Conservation (phyloP, 306 rosid species). For the Hylodesmum podocarpum region DNA sequence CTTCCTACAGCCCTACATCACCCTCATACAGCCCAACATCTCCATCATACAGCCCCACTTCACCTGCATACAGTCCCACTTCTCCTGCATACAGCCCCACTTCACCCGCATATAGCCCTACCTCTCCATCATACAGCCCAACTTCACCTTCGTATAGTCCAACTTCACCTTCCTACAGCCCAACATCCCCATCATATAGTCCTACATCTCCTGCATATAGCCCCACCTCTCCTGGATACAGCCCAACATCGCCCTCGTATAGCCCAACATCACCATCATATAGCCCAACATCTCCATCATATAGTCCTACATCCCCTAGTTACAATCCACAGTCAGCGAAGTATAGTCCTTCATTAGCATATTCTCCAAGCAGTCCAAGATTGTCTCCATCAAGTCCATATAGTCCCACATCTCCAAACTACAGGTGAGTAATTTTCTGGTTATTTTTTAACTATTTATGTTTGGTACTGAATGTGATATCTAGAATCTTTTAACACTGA, state of each 20-base stretch:
- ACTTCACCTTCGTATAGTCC: slow-evolving; percentile 84
- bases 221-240: slow-evolving; percentile 79
- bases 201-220: slow-evolving; percentile 88
- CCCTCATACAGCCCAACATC: slow-evolving; percentile 76
- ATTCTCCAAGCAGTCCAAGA: slow-evolving; percentile 97
- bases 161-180: slow-evolving; percentile 80
- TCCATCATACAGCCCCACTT: slow-evolving; percentile 64
- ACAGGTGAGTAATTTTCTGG: slow-evolving; percentile 56
- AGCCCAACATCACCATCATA: slow-evolving; percentile 93
- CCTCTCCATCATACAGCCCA: slow-evolving; percentile 82
- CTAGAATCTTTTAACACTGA: not conserved
- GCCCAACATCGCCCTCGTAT: slow-evolving; percentile 80
- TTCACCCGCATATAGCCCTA: slow-evolving; percentile 63
- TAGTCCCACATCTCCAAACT: slow-evolving; percentile 94
- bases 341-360: slow-evolving; percentile 92
- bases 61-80: slow-evolving; percentile 81
- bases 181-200: slow-evolving; percentile 80
- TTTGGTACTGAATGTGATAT: not conserved
- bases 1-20: slow-evolving; percentile 86
- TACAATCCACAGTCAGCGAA: slow-evolving; percentile 92
- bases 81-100: slow-evolving; percentile 78
- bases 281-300: slow-evolving; percentile 87
- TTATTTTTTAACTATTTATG: not conserved
- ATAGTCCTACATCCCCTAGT: slow-evolving; percentile 95
- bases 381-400: slow-evolving; percentile 94